These are phyloP conservation scores for Teratosphaeria zuluensis DNA, from an alignment of 2,329 filamentous ascomycete species.

Conservation along the genomic window DNA sequence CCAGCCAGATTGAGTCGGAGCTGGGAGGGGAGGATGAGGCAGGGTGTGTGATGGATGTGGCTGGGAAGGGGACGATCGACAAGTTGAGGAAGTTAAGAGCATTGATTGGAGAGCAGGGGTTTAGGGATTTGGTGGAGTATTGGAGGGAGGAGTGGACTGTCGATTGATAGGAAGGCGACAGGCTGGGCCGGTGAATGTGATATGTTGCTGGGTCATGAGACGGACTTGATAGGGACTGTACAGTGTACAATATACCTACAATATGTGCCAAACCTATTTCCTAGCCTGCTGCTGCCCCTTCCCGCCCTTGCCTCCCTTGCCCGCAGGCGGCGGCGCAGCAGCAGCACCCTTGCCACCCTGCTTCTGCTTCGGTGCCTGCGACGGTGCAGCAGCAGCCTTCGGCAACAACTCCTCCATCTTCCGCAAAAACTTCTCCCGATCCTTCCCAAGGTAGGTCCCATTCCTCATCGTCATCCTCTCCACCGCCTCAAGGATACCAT, in stretches of 20 bases:
- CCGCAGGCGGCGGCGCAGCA: not conserved
- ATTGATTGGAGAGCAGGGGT: slow-evolving; percentile 25
- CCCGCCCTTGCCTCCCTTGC: not conserved
- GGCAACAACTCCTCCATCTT: slow-evolving; percentile 21
- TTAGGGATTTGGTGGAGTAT: slow-evolving; percentile 26
- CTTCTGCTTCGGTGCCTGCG: not conserved
- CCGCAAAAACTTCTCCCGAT: slow-evolving; percentile 23
- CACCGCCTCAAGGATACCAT: slow-evolving; percentile 15
- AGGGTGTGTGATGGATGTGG: slow-evolving; percentile 9
- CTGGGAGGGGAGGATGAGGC: not conserved
- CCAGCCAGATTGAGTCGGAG: not conserved
- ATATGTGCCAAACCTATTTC: not conserved
- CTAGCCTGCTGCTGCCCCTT: not conserved
- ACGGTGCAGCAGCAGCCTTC: not conserved
- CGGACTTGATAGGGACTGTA: not conserved
- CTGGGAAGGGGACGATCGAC: slow-evolving; percentile 10
- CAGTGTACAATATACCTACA: not conserved
- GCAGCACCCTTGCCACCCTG: not conserved
- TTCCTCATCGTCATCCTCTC: slow-evolving; percentile 14
- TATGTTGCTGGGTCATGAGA: too few species aligned
- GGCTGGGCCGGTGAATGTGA: not conserved
- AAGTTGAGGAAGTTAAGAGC: slow-evolving; percentile 15
- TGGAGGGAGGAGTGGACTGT: slow-evolving; percentile 26
- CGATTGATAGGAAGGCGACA: slow-evolving; percentile 12
- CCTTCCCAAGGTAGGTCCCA: slow-evolving; percentile 15